Conservation (phyloP, 2,329 filamentous ascomycete species). For the Monilinia vaccinii-corymbosi region DNA sequence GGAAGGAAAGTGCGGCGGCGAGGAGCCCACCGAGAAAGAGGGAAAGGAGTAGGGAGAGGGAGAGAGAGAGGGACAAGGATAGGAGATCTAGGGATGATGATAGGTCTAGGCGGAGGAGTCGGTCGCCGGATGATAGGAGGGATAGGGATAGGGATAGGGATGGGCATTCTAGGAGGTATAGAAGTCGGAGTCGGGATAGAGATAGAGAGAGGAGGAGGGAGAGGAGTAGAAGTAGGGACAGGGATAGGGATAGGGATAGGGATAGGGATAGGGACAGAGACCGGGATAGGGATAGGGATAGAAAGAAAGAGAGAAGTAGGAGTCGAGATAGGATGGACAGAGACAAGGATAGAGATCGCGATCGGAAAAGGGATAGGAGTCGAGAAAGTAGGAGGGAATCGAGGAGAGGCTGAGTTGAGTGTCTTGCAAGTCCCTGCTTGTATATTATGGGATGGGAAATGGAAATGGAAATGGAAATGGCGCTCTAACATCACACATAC, state of each 20-base stretch:
- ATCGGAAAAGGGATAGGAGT: slow-evolving; percentile 19
- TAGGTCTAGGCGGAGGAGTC: slow-evolving; percentile 15
- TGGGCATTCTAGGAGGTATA: slow-evolving; percentile 2
- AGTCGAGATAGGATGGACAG: neutral
- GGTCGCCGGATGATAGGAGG: slow-evolving; percentile 8
- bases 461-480: neutral
- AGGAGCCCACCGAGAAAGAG: slow-evolving; percentile 19
- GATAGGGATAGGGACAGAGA: slow-evolving; percentile 10
- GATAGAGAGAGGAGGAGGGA: slow-evolving; percentile 9
- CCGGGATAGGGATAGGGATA: slow-evolving; percentile 9
- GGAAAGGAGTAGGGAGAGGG: slow-evolving; percentile 22
- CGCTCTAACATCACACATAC: neutral
- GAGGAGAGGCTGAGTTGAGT: slow-evolving; percentile 21
- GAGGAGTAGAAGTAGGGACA: neutral
- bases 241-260: slow-evolving; percentile 14
- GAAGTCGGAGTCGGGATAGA: slow-evolving; percentile 10
- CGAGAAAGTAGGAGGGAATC: slow-evolving; percentile 19
- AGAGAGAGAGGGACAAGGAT: slow-evolving; percentile 19
- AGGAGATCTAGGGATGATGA: slow-evolving; percentile 11
- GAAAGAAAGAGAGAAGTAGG: neutral
- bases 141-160: slow-evolving; percentile 4
- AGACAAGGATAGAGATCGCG: slow-evolving; percentile 8
- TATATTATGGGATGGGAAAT: neutral
- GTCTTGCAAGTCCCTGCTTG: neutral
- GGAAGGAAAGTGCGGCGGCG: slow-evolving; percentile 19